Base-by-base conservation (phyloP, 192 early-diverging fungal genomes). In the Glomus cerebriforme region DNA sequence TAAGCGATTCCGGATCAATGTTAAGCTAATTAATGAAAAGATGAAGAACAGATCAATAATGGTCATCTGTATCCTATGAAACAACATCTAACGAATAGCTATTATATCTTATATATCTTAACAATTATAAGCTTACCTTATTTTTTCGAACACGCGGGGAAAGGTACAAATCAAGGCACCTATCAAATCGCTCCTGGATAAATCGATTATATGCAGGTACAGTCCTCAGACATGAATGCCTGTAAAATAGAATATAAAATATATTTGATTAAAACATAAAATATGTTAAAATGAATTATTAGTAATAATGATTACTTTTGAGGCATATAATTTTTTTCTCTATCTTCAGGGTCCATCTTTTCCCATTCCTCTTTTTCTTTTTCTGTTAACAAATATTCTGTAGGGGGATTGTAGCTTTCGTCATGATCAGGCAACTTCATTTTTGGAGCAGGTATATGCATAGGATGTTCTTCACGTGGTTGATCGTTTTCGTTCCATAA, bases 341-440 rank as follows among this genome's bases (percentile, higher is more conserved):
- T 88, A 81, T 94, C 90, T 39, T 96, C 93, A 39, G 92, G 89
- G 64, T 97, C 95, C 69, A 88, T 70, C 1, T 87, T 88, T 68
- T 94, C 85, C 95, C 96, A 97, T 83, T 92, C 88, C 54, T 90
- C 83, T 45, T 85, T 84, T 83, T 99, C 96, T 59, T 94, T 89
- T 9, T 92, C 89, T 7, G 92, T 95, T 17, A 90, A 91, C 70
- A 99, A 82, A 83, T 98, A 98, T 83, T 99, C 98, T 7, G 79
- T 89, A 17, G 98, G 98, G 29, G 98, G 98, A 84, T 99, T 97
- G 86, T 99, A 99, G 79, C 95, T 97, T 82, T 96, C 96, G 67
- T 91, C 91, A 81, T 99, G 95, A 32, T 92, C 91, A 17, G 98
- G 98, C 71, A 97, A 85, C 49, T 91, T 85, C 85, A 93, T 85